phyloP scores from a whole-genome alignment of 768 basidiomycete species.

The Leucocoprinus sp. region DNA sequence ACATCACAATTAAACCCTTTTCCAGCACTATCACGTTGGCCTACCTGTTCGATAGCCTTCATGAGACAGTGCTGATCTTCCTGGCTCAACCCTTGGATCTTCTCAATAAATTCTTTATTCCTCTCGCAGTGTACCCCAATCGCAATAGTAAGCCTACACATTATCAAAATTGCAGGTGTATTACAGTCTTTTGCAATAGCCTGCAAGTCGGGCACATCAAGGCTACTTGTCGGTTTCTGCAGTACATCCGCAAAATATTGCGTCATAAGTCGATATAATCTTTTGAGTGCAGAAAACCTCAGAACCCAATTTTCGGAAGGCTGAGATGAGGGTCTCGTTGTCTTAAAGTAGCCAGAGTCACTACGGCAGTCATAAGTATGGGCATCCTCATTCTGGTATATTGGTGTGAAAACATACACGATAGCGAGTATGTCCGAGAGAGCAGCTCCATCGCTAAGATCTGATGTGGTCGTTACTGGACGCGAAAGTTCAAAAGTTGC shows the following conservation, averaged over 20 bases:
- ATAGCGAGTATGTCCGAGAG: conserved; percentile 68
- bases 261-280: conserved; percentile 80
- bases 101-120: conserved; percentile 83
- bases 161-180: conserved; percentile 52
- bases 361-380: conserved; percentile 28
- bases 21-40: neutral
- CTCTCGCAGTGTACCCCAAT: conserved; percentile 85
- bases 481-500: conserved; percentile 60
- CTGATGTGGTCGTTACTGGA: conserved; percentile 51
- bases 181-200: conserved; percentile 74
- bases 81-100: conserved; percentile 79
- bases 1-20: neutral
- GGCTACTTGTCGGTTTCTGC: conserved; percentile 64
- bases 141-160: conserved; percentile 78
- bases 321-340: conserved; percentile 49
- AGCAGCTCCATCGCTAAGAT: conserved; percentile 75
- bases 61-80: conserved; percentile 83
- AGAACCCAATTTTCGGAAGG: conserved; percentile 85
- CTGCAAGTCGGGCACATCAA: conserved; percentile 86
- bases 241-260: conserved; percentile 83
- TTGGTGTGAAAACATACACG: conserved; percentile 44
- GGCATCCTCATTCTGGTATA: neutral
- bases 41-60: conserved; percentile 88
- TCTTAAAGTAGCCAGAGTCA: conserved; percentile 72
- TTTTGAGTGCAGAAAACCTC: conserved; percentile 75